Percentiles rank a stretch among this genome's conserved stretches.
These are phyloP conservation scores for Anaeromyces robustus DNA, from an alignment of 192 early-diverging fungal species.

Conservation along the genomic window DNA sequence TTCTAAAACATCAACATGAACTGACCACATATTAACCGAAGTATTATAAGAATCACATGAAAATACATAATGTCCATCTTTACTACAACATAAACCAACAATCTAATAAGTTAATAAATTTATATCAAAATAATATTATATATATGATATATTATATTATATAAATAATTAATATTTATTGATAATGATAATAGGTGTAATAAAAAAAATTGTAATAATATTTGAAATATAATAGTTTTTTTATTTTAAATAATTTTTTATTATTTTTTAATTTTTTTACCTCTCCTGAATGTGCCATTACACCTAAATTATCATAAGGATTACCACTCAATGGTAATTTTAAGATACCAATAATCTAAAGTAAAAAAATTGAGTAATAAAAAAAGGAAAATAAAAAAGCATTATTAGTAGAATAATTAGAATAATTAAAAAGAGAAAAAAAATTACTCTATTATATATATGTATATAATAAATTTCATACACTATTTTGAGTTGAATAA, in stretches of 20 bases:
- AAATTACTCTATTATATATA: too few species aligned
- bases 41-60: slow-evolving; percentile 26
- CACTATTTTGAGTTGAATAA: slow-evolving; percentile 21
- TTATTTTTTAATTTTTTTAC: slow-evolving; percentile 2
- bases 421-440: too few species aligned
- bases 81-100: slow-evolving; percentile 16
- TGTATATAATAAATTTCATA: neutral
- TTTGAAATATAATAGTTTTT: too few species aligned
- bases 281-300: slow-evolving; percentile 34
- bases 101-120: slow-evolving; percentile 11
- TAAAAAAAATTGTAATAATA: too few species aligned
- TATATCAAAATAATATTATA: slow-evolving; percentile 5
- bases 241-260: too few species aligned
- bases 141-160: slow-evolving; percentile 1
- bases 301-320: slow-evolving; percentile 26
- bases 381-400: neutral
- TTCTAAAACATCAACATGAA: slow-evolving; percentile 17
- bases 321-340: slow-evolving; percentile 47
- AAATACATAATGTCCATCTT: slow-evolving; percentile 20
- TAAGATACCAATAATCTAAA: slow-evolving; percentile 24
- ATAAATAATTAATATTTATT: too few species aligned
- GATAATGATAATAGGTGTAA: too few species aligned
- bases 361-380: neutral
- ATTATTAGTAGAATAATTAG: neutral
- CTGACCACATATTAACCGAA: slow-evolving; percentile 29